Evolutionary conservation across 345 rosid species (phyloP).

Genomic region (Gossypium anomalum): DNA sequence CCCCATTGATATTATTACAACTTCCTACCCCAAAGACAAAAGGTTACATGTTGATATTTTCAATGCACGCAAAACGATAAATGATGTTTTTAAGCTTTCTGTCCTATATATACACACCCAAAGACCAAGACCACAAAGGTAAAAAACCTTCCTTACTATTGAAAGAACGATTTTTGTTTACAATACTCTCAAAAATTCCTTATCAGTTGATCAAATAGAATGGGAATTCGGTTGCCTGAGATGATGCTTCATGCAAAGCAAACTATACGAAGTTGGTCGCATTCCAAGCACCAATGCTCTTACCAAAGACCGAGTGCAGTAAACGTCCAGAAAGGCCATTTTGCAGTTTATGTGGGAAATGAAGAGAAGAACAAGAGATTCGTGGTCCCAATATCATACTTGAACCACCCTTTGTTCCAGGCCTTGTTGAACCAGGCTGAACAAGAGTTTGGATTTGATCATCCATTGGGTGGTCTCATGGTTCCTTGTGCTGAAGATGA

Average conservation of each 20-base stretch:
- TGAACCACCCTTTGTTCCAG: conserved; percentile 44
- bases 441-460: conserved; percentile 48
- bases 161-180: neutral
- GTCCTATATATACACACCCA: neutral
- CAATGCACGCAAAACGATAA: neutral
- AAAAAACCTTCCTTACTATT: neutral
- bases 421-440: conserved; percentile 40
- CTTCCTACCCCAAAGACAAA: neutral
- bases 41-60: neutral
- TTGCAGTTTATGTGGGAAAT: conserved; percentile 56
- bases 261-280: neutral
- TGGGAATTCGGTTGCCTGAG: conserved; percentile 6
- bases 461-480: conserved; percentile 50
- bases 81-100: neutral
- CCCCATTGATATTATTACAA: neutral
- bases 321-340: conserved; percentile 38
- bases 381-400: conserved; percentile 41
- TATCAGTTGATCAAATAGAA: neutral
- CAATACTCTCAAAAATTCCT: neutral
- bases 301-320: neutral
- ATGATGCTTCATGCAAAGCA: conserved; percentile 12
- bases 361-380: conserved; percentile 35
- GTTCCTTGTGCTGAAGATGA: conserved; percentile 51
- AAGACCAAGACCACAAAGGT: neutral
- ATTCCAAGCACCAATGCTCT: neutral